Conservation (phyloP, 345 rosid species). For the Populus simonii region DNA sequence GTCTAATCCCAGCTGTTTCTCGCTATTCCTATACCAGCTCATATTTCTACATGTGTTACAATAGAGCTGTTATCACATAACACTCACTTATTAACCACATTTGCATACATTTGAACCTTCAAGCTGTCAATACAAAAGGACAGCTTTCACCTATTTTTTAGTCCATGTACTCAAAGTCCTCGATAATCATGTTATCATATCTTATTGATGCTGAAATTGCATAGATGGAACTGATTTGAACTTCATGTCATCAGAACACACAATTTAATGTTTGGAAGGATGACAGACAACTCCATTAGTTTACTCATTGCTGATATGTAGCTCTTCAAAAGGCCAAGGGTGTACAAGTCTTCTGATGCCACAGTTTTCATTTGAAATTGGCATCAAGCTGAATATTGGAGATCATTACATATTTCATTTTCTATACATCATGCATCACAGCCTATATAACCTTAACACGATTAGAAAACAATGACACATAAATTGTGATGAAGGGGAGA, state of each 20-base stretch:
- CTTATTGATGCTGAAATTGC: background rate
- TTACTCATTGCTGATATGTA: background rate
- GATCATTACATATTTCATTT: background rate
- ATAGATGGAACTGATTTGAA: background rate
- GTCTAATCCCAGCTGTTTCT: background rate
- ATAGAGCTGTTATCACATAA: background rate
- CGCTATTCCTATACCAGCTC: background rate
- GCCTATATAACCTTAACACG: background rate
- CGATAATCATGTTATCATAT: background rate
- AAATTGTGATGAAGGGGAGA: slow-evolving; percentile 7
- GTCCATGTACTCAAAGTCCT: background rate
- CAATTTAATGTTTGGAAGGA: background rate
- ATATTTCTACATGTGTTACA: too few relatives aligned
- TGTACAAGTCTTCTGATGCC: background rate
- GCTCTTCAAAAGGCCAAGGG: background rate
- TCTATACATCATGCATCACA: background rate
- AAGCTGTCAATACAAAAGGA: background rate
- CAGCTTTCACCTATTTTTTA: background rate
- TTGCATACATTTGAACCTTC: background rate
- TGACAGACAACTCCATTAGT: background rate
- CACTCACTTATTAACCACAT: background rate
- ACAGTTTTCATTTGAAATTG: background rate
- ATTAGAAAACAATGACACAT: background rate
- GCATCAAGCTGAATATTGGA: background rate
- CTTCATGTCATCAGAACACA: background rate